Evolutionary conservation across 192 early-diverging fungal species (phyloP), one percentile per base, ranked within the genome.

Genomic region (Coemansia sp.): DNA sequence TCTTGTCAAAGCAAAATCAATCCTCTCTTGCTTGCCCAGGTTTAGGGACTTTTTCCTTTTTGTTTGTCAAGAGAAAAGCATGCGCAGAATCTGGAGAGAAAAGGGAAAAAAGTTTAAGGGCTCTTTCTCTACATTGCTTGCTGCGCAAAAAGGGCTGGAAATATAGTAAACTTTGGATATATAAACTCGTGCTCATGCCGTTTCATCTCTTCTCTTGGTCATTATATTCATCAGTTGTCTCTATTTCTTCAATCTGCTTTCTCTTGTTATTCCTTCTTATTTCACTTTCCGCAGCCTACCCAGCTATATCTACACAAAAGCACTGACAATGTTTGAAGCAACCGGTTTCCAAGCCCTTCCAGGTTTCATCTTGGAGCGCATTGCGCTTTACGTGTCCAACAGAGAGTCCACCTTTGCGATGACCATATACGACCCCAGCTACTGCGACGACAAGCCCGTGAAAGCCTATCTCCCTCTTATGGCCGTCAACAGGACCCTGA

Each of bases 401-500:
- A 59, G 11, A 11, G 38, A 40, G 9, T 11, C 57, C 38, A 59
- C 32, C 5, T 41, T 41, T 22, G 57, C 39, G 17, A 40, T 59
- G 57, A 59, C 16, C 32, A 14, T 59, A 41, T 19, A 38, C 32
- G 32, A 59, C 13, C 57, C 32, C 7, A 38, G 17, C 9, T 8
- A 38, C 39, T 59, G 39, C 39, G 37, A 40, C 8, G n/a, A 7
- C 6, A n/a, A 16, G 11, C 57, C 57, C 8, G 57, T 19, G 7
- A 59, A 59, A 22, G 39, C 57, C 7, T 59, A 40, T 42, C 54
- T 61, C 1, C 65, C 75, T 5, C 44, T 72, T 2, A 59, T 68
- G 25, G 38, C 46, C 17, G 58, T 66, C 16, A 64, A 70, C 59
- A 62, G 56, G 16, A n/a, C 49, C 5, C 67, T 70, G 75, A 60